phyloP scores from a whole-genome alignment of 495 filamentous ascomycete genomes.

The Xylaria intraflava region DNA sequence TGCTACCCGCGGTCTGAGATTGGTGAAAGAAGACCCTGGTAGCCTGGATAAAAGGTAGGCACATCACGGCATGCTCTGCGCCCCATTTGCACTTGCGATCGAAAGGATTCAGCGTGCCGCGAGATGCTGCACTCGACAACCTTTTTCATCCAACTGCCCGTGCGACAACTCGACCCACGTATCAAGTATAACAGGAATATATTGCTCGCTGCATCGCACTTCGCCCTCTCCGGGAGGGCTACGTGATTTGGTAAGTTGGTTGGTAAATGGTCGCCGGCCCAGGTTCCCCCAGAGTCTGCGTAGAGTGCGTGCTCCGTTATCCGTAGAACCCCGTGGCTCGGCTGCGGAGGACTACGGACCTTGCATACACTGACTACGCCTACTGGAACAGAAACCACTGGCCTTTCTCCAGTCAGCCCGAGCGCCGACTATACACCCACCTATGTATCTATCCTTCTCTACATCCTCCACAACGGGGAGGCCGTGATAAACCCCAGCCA shows the following conservation, averaged over 20 bases:
- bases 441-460: background rate
- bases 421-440: background rate
- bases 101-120: slow-evolving; percentile 4
- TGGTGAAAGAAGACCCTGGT: slow-evolving; percentile 5
- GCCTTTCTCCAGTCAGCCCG: background rate
- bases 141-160: slow-evolving; percentile 6
- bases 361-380: background rate
- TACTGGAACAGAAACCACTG: background rate
- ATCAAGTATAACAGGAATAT: background rate
- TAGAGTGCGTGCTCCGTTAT: background rate
- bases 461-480: background rate
- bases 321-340: background rate
- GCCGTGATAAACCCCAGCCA: slow-evolving; percentile 6
- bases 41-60: background rate
- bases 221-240: background rate
- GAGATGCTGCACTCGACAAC: slow-evolving; percentile 7
- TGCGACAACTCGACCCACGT: slow-evolving; percentile 2
- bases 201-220: background rate
- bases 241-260: background rate
- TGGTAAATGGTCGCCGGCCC: background rate
- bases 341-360: background rate
- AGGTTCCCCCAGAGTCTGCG: background rate
- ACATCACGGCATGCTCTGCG: background rate
- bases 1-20: slow-evolving; percentile 11
- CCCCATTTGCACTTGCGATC: slow-evolving; percentile 4